Evolutionary conservation across 2,329 filamentous ascomycete species (phyloP).

Genomic region (Fusarium avenaceum): DNA sequence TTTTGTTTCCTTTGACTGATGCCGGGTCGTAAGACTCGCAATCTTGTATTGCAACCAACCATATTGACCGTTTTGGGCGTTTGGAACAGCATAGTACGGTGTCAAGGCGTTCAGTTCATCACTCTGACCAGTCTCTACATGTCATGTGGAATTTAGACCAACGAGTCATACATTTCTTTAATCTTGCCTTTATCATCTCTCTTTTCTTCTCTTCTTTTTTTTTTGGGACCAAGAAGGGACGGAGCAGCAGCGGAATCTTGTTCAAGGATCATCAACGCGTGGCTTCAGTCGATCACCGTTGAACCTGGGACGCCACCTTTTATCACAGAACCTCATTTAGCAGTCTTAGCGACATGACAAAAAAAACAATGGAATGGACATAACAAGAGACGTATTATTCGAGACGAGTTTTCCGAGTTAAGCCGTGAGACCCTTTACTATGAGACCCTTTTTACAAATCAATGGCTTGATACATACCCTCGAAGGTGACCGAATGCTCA

Average conservation of each 20-base stretch:
- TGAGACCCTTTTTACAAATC: not conserved
- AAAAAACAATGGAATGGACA: conserved; percentile 32
- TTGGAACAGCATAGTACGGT: conserved; percentile 71
- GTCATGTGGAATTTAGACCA: conserved; percentile 55
- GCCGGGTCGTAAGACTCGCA: conserved; percentile 47
- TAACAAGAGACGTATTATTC: conserved; percentile 12
- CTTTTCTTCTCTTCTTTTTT: conserved; percentile 45
- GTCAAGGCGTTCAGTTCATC: conserved; percentile 65
- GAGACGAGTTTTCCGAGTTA: not conserved
- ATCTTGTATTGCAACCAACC: conserved; percentile 66
- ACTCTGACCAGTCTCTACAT: conserved; percentile 55
- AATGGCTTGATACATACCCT: not conserved
- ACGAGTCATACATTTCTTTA: conserved; percentile 57
- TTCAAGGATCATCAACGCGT: conserved; percentile 33
- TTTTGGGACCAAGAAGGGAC: conserved; percentile 28
- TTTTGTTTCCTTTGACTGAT: conserved; percentile 48
- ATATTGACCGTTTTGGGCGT: conserved; percentile 65
- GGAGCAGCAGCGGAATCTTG: conserved; percentile 32
- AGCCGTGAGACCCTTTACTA: not conserved
- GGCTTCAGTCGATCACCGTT: conserved; percentile 34
- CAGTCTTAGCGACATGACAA: conserved; percentile 33
- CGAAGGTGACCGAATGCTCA: no score
- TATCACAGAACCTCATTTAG: conserved; percentile 37
- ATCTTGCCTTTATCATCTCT: conserved; percentile 47
- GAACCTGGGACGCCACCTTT: conserved; percentile 36